Base-by-base conservation (phyloP, 169 alveolate genomes). In the Neospora caninum region DNA sequence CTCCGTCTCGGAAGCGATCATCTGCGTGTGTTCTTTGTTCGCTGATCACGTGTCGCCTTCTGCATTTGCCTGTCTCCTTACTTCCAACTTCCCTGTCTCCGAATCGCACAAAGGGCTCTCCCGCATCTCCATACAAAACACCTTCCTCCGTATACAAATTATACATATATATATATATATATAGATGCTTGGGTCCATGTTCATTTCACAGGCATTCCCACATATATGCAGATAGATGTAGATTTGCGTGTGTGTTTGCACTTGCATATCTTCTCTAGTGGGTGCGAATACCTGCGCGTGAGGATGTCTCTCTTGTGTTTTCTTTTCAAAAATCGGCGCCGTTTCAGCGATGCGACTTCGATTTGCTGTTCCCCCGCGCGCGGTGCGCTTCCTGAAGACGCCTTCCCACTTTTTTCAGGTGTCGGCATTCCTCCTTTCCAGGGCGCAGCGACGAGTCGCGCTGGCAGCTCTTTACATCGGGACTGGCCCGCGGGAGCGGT, bases 391-490 rank as follows among this genome's bases (percentile, higher is more conserved):
- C 42, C 53, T 91, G 49, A 41, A 53, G 45, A 45, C 89, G 0
- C 94, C 94, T 16, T 38, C 84, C 42, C 87, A 54, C 45, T 80
- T 91, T 39, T 91, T 34, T 82, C 84, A 84, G 54, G 91, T 82
- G 25, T 58, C 84, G 25, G 4, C 67, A 22, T n/a, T 43, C 42
- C 84, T 42, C n/a, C 43, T 91, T 54, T 34, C 64, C 34, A 54
- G 64, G 36, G 94, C 94, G 6, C 13, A 38, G 58, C 78, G 91
- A 9, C 89, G 94, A 18, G 54, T 91, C 38, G 41, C 78, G 42
- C 94, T 91, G 36, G 38, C 91, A 6, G 80, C 94, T 45, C 94
- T 91, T 31, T 91, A 91, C 82, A 53, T 80, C n/a, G 94, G 94
- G 34, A 78, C 94, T 0, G 94, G 91, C 4, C 45, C 22, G 38